Conservation (phyloP, 441 rosid species). For the Biscutella laevigata region DNA sequence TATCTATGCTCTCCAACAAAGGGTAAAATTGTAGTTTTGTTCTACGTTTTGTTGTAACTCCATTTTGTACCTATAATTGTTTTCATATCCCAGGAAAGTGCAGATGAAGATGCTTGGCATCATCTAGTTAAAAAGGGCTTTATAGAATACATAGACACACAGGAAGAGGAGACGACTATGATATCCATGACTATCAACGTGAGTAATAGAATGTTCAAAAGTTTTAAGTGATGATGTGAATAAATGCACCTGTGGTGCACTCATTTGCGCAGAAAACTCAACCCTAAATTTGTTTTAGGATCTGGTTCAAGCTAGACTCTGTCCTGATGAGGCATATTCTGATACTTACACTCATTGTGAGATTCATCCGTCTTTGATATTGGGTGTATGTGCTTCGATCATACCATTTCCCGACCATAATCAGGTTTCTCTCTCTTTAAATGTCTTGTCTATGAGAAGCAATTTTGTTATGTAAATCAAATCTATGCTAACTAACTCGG, state of each 20-base stretch:
- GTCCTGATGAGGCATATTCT: constrained; percentile 74
- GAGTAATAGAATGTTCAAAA: constrained; percentile 30
- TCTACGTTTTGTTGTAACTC: neutral
- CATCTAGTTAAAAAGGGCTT: constrained; percentile 79
- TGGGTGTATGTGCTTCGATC: constrained; percentile 96
- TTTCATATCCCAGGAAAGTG: constrained; percentile 44
- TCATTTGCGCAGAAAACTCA: constrained; percentile 5
- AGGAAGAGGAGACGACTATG: constrained; percentile 99
- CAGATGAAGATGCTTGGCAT: constrained; percentile 95
- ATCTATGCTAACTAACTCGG: neutral
- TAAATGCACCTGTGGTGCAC: neutral
- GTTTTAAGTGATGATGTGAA: neutral
- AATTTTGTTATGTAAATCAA: neutral
- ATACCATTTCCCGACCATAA: constrained; percentile 99
- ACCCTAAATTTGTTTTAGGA: constrained; percentile 42
- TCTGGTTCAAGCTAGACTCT: constrained; percentile 76
- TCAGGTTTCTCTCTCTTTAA: constrained; percentile 46
- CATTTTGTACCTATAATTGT: constrained; percentile 2
- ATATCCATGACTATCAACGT: constrained; percentile 98
- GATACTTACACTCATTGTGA: constrained; percentile 95
- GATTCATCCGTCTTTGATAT: constrained; percentile 90
- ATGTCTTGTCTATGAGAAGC: neutral
- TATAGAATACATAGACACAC: constrained; percentile 92
- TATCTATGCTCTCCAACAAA: constrained; percentile 73
- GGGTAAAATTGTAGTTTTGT: constrained; percentile 39